Conservation (phyloP, 345 rosid genomes). For the Melaleuca alternifolia region DNA sequence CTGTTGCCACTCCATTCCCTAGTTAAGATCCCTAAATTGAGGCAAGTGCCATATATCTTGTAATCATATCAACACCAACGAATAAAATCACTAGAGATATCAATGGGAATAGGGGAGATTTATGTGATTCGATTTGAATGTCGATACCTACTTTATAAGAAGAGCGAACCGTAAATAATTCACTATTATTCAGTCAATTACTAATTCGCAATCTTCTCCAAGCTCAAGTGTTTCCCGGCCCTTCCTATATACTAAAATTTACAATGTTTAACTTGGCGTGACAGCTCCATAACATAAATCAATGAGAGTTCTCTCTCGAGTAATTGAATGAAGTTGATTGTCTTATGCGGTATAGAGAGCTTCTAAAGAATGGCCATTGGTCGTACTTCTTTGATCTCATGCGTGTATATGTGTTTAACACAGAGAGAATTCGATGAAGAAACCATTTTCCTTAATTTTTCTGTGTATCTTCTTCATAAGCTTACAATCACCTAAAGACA, state of each 20-base stretch:
- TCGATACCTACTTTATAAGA: not conserved
- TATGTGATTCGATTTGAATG: not conserved
- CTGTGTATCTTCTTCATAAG: too few relatives aligned
- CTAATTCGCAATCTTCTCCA: not conserved
- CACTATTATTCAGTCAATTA: not conserved
- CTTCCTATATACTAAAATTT: not conserved
- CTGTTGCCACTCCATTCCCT: conserved; percentile 4
- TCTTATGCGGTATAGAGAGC: too few relatives aligned
- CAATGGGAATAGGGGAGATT: fast-evolving
- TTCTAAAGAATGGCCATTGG: too few relatives aligned
- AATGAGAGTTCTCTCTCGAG: not conserved
- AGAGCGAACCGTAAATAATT: not conserved
- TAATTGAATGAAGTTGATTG: too few relatives aligned
- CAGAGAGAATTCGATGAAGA: too few relatives aligned
- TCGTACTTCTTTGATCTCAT: too few relatives aligned
- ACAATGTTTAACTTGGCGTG: not conserved
- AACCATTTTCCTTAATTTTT: too few relatives aligned
- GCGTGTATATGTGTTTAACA: not conserved
- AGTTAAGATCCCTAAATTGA: not conserved
- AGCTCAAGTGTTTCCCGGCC: not conserved
- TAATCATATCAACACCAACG: not conserved
- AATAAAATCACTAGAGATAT: not conserved
- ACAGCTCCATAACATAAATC: not conserved
- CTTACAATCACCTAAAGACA: too few relatives aligned
- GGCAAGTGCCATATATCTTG: not conserved